Conservation (phyloP, 495 filamentous ascomycete genomes). For the Aspergillus coremiiformis region DNA sequence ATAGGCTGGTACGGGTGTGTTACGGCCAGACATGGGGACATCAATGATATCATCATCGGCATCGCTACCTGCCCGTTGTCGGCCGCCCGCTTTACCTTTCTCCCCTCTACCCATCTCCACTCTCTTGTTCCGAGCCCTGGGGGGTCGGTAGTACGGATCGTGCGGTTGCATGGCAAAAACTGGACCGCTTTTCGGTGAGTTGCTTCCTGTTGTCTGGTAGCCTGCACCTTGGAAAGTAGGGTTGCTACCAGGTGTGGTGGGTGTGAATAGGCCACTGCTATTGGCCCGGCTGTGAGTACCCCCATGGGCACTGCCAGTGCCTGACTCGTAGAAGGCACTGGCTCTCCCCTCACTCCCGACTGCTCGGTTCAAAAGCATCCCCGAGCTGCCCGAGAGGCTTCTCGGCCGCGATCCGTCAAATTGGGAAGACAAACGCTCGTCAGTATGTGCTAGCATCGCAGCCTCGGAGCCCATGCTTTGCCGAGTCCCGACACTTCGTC, state of each 20-base stretch:
- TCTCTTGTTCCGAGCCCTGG: conserved; percentile 56
- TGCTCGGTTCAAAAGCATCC: conserved; percentile 56
- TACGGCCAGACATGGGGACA: conserved; percentile 43
- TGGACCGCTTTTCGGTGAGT: conserved; percentile 35
- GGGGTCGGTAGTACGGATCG: conserved; percentile 80
- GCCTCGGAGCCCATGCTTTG: conserved; percentile 74
- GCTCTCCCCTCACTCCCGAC: conserved; percentile 40
- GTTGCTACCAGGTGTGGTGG: conserved; percentile 62
- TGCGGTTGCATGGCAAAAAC: conserved; percentile 41
- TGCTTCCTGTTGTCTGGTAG: conserved; percentile 27
- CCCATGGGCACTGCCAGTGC: conserved; percentile 41
- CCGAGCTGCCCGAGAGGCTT: conserved; percentile 80
- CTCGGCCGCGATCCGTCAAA: conserved; percentile 58
- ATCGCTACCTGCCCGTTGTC: conserved; percentile 34
- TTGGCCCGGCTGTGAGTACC: conserved; percentile 40
- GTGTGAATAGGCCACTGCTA: conserved; percentile 52
- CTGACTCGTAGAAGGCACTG: conserved; percentile 40
- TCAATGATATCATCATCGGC: conserved; percentile 37
- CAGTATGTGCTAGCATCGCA: conserved; percentile 64
- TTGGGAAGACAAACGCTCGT: conserved; percentile 59
- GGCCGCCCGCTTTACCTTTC: conserved; percentile 26
- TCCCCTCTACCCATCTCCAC: conserved; percentile 43
- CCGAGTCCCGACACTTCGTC: conserved; percentile 52
- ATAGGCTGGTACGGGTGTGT: conserved; percentile 47
- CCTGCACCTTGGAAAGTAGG: conserved; percentile 63